phyloP scores from a whole-genome alignment of 2,329 filamentous ascomycete genomes.

The Sphaceloma murrayae region DNA sequence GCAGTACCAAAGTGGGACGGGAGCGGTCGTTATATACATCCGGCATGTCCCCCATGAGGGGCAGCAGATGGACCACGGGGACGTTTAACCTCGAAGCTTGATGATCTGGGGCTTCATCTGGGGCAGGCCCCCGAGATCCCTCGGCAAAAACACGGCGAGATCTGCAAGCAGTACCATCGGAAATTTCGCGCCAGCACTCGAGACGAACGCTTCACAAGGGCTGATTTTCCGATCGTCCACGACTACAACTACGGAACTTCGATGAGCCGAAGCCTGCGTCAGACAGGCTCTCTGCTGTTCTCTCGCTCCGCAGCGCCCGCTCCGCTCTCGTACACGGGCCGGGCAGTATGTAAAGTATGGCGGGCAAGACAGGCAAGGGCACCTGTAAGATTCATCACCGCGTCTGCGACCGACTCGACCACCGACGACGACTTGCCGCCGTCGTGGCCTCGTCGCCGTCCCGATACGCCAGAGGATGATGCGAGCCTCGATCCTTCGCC shows the following conservation, averaged over 20 bases:
- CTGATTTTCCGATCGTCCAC: conserved; percentile 8
- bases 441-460: conserved; percentile 5
- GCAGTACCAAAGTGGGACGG: no score
- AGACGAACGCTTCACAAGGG: background rate
- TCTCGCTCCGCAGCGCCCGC: background rate
- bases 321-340: background rate
- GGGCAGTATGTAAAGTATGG: conserved; percentile 2
- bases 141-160: background rate
- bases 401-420: conserved; percentile 1
- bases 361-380: background rate
- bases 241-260: background rate
- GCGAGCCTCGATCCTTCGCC: conserved; percentile 66
- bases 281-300: background rate
- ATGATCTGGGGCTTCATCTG: background rate
- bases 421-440: conserved; percentile 7
- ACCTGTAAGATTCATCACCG: conserved; percentile 1
- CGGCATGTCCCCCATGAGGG: background rate
- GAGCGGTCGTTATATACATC: no score
- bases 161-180: conserved; percentile 4
- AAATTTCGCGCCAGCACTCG: background rate
- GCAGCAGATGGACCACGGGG: background rate
- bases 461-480: background rate
- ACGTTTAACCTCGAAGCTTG: background rate
- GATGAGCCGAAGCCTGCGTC: conserved; percentile 6
- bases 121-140: conserved; percentile 3